Percentiles rank a stretch among this genome's conserved stretches.
These are phyloP conservation scores for Ceratocystis eucalypticola DNA, from an alignment of 2,329 filamentous ascomycete species.

Conservation along the genomic window DNA sequence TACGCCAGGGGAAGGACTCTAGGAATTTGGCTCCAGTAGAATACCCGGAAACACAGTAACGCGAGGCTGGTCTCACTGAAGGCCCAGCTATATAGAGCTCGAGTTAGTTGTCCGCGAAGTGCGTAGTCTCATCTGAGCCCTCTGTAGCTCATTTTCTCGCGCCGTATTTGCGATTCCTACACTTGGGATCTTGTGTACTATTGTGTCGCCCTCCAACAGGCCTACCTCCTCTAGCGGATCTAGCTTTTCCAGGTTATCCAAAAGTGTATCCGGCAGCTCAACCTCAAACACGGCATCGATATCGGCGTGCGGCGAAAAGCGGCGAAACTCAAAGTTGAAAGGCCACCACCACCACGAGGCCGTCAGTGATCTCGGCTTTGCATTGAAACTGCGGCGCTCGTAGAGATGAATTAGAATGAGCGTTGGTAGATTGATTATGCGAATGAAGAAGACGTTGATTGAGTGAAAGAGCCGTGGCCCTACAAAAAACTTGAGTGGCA, in stretches of 20 bases:
- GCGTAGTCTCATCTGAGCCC: conserved; percentile 6
- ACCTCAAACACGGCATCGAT: conserved; percentile 47
- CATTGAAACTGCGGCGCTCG: conserved; percentile 41
- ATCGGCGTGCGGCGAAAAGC: conserved; percentile 44
- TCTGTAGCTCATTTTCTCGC: not conserved
- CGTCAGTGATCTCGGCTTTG: not conserved
- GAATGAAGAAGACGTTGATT: conserved; percentile 53
- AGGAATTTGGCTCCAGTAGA: no score
- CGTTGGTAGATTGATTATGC: conserved; percentile 49
- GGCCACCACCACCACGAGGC: conserved; percentile 20
- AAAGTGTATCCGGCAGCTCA: conserved; percentile 36
- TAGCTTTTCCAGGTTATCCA: conserved; percentile 27
- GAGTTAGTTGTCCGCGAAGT: conserved; percentile 7
- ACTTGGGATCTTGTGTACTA: conserved; percentile 22
- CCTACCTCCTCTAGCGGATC: conserved; percentile 27
- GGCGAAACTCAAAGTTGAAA: conserved; percentile 34
- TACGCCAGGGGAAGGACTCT: no score
- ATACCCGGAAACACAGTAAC: no score
- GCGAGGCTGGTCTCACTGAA: no score
- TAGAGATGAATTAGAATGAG: conserved; percentile 47
- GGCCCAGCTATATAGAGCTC: no score
- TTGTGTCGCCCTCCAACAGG: conserved; percentile 26
- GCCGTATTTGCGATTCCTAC: not conserved
- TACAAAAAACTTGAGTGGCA: conserved; percentile 52
- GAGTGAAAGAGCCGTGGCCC: conserved; percentile 55